Evolutionary conservation across 805 yeast genomes (phyloP).

Genomic region (Barnettozyma sp.): DNA sequence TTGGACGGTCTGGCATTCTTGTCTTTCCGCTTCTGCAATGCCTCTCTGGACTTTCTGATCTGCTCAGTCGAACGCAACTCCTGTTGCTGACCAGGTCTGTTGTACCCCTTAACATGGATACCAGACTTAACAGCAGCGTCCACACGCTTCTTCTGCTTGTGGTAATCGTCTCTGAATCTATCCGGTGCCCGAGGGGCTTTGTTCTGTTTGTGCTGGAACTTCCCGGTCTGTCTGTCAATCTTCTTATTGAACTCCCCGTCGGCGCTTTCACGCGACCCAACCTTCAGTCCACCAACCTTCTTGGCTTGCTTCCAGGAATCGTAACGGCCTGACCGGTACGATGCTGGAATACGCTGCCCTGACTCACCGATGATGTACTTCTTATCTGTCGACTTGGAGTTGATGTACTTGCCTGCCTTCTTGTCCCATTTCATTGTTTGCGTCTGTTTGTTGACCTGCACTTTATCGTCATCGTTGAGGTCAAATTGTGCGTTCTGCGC

Average conservation of each 20-base stretch:
- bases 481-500: slow-evolving; percentile 87
- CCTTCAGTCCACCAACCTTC: slow-evolving; percentile 44
- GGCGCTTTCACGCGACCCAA: slow-evolving; percentile 50
- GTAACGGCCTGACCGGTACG: slow-evolving; percentile 82
- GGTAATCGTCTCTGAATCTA: slow-evolving; percentile 79
- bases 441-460: slow-evolving; percentile 57
- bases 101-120: slow-evolving; percentile 54
- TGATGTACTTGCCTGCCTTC: slow-evolving; percentile 84
- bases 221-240: slow-evolving; percentile 31
- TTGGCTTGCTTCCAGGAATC: slow-evolving; percentile 86
- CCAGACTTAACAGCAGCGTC: slow-evolving; percentile 76
- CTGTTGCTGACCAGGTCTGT: slow-evolving; percentile 28
- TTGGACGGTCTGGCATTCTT: slow-evolving; percentile 79
- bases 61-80: slow-evolving; percentile 68
- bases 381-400: slow-evolving; percentile 70
- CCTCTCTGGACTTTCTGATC: slow-evolving; percentile 69
- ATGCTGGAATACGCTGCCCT: slow-evolving; percentile 89
- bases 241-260: slow-evolving; percentile 25
- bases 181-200: slow-evolving; percentile 91
- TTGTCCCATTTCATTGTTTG: slow-evolving; percentile 85
- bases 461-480: slow-evolving; percentile 68
- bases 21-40: slow-evolving; percentile 63
- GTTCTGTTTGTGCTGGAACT: slow-evolving; percentile 65
- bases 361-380: slow-evolving; percentile 91
- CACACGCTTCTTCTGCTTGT: slow-evolving; percentile 74